Evolutionary conservation across 164 flowering plant species (phyloP), one percentile per base, ranked within the genome.

Genomic region (Cinnamomum chago): DNA sequence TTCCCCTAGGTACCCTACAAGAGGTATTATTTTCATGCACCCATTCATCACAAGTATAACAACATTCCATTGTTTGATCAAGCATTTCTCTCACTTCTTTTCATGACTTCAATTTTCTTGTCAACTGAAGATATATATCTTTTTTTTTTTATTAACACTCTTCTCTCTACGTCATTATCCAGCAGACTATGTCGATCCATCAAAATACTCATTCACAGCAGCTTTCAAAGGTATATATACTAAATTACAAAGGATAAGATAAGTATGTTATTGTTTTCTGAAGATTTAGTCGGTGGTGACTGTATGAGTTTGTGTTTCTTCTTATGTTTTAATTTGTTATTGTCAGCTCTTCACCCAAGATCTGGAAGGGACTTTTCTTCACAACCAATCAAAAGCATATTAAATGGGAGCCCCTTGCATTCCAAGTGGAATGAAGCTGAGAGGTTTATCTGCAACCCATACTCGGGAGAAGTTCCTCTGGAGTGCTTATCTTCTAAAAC

Each of bases 371-470:
- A 90, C 18, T 88, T 9, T 40, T 40, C 84, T 77, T 72, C 81
- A 28, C 86, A 91, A 24, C 88, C 75, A 23, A 73, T 73, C 10
- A 50, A 52, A 5, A 64, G 68, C 13, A 30, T 72, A 18, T 62
- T 89, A 12, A 91, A 91, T 23, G 93, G 95, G 50, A 84, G 86
- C 75, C 85, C 88, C 28, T 80, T 92, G 70, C 85, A 92, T 58
- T 90, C 97, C 7, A 93, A 93, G 73, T 93, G 98, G 98, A 82
- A 88, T 79, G 95, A 90, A 74, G 98, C 98, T 70, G 98, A 93
- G 84, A 93, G 84, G 80, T 93, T 91, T 35, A 93, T 92, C 30
- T 84, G 92, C 81, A 93, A 93, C 70, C 98, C 98, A 6, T 78
- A 87, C 7, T 93, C 98, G 71, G 98, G 98, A 33, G 88, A 93